A percentile compares a stretch with the other conserved stretches of the same genome.
These are phyloP conservation scores for Colletotrichum lindemuthianum DNA, from an alignment of 2,329 filamentous ascomycete species.

Conservation along the genomic window DNA sequence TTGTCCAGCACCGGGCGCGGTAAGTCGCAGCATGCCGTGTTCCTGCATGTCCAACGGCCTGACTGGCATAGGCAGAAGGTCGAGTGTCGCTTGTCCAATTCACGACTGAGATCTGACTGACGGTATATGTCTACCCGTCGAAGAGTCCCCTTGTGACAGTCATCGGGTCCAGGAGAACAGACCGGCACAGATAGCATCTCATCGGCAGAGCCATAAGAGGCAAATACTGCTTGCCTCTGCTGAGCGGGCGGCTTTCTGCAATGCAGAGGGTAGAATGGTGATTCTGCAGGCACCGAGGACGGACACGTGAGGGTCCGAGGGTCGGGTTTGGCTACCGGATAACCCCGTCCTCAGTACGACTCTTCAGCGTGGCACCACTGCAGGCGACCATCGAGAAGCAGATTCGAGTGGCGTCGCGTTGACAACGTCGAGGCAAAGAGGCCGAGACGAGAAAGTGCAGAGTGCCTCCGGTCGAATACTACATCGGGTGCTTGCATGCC, in stretches of 20 bases:
- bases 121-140: slow-evolving; percentile 1
- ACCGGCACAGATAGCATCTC: too few species aligned
- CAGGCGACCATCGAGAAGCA: too few species aligned
- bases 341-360: slow-evolving; percentile 8
- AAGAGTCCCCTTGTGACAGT: slow-evolving; percentile 1
- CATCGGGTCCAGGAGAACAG: background rate
- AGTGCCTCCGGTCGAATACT: slow-evolving; percentile 7
- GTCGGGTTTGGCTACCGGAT: slow-evolving; percentile 19
- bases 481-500: slow-evolving; percentile 9
- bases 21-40: background rate
- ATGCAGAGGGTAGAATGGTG: too few species aligned
- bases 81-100: slow-evolving; percentile 15
- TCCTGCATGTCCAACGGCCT: slow-evolving; percentile 19
- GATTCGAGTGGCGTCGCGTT: background rate
- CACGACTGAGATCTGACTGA: slow-evolving; percentile 12
- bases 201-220: too few species aligned
- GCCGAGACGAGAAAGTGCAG: background rate
- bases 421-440: background rate
- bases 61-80: slow-evolving; percentile 4
- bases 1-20: background rate
- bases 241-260: too few species aligned
- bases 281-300: background rate
- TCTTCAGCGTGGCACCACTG: slow-evolving; percentile 6
- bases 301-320: slow-evolving; percentile 25
- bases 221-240: too few species aligned